phyloP scores from a whole-genome alignment of 2,329 filamentous ascomycete species.

The Ceratocystiopsis sp. region DNA sequence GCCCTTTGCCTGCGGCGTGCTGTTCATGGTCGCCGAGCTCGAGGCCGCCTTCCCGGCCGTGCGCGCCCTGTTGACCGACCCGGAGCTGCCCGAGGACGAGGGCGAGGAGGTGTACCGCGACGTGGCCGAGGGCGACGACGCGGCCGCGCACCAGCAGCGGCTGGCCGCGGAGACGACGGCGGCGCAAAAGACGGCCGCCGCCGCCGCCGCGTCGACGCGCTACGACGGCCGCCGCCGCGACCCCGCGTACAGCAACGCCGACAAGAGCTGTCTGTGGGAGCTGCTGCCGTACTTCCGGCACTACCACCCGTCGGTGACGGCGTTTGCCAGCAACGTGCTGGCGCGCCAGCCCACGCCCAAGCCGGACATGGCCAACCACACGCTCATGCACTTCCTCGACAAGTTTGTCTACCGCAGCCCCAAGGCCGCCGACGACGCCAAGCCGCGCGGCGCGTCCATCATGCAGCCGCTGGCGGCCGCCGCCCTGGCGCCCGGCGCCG shows the following conservation, averaged over 20 bases:
- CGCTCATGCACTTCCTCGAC: conserved; percentile 87
- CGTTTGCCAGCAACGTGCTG: conserved; percentile 62
- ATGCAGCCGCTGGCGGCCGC: conserved; percentile 70
- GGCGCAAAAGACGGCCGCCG: conserved; percentile 7
- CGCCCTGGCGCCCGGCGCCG: conserved; percentile 22
- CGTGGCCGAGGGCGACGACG: conserved; percentile 42
- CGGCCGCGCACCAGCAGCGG: conserved; percentile 25
- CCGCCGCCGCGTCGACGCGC: conserved; percentile 6
- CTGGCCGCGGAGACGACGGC: conserved; percentile 21
- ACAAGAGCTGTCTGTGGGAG: conserved; percentile 87
- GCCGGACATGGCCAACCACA: conserved; percentile 78
- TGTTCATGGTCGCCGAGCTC: conserved; percentile 76
- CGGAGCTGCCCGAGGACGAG: conserved; percentile 61
- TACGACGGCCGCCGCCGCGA: conserved; percentile 89
- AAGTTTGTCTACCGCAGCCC: conserved; percentile 96
- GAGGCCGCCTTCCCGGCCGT: conserved; percentile 66
- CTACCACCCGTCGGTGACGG: conserved; percentile 82
- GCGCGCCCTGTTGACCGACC: conserved; percentile 58
- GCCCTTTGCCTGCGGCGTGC: conserved; percentile 79
- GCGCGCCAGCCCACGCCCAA: conserved; percentile 59
- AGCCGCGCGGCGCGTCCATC: conserved; percentile 64
- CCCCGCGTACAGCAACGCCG: conserved; percentile 84
- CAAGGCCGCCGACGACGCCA: conserved; percentile 33
- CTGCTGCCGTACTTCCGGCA: conserved; percentile 57
- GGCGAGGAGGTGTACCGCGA: conserved; percentile 40